Evolutionary conservation across 495 filamentous ascomycete genomes (phyloP).

Genomic region (Trichodelitschia bisporula): DNA sequence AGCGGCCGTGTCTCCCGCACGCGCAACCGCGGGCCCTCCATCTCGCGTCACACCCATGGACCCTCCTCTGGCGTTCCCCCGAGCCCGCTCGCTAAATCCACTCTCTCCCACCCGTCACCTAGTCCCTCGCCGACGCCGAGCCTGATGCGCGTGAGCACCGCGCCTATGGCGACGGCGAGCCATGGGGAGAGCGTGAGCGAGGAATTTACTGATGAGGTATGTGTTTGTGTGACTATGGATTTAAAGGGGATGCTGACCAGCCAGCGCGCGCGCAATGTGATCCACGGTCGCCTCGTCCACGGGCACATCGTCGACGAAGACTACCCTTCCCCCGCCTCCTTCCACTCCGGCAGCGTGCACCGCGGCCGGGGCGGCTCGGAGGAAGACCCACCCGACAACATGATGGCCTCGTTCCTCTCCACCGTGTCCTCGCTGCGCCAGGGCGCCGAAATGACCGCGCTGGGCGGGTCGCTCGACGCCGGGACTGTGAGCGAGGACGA

Average conservation of each 20-base stretch:
- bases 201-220: conserved; percentile 27
- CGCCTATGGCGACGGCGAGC: background rate
- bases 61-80: too few relatives aligned
- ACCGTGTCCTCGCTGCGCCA: conserved; percentile 24
- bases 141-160: background rate
- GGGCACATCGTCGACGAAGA: conserved; percentile 93
- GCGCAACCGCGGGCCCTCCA: too few relatives aligned
- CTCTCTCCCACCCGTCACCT: background rate
- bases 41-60: too few relatives aligned
- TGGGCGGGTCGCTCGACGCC: conserved; percentile 65
- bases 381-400: conserved; percentile 19
- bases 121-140: background rate
- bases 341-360: conserved; percentile 19
- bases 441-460: conserved; percentile 33
- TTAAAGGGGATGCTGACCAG: too few relatives aligned
- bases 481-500: conserved; percentile 70
- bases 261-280: conserved; percentile 63
- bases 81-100: background rate
- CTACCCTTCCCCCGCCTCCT: conserved; percentile 55
- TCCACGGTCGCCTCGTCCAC: conserved; percentile 76
- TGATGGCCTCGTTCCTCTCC: conserved; percentile 42
- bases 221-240: background rate
- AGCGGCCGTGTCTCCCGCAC: too few relatives aligned
- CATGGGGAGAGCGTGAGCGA: too few relatives aligned
- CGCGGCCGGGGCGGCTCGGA: conserved; percentile 21